A percentile compares a stretch with the other conserved stretches of the same genome.
Conservation (phyloP, 1,284 basidiomycete genomes). For the Golubevia pallescens region DNA sequence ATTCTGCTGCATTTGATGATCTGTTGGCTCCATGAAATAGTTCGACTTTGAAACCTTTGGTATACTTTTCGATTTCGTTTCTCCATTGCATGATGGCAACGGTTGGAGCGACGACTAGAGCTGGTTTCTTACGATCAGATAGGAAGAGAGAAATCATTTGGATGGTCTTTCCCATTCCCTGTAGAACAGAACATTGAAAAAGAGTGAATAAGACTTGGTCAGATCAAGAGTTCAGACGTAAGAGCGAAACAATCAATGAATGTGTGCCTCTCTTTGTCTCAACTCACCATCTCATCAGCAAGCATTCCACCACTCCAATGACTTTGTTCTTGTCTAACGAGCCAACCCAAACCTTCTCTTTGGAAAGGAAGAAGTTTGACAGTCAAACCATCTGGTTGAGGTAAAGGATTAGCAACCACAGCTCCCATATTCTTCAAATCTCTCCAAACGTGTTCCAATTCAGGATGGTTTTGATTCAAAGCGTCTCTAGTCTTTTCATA, state of each 20-base stretch:
- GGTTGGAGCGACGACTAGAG: constrained; percentile 85
- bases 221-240: background rate
- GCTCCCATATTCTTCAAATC: constrained; percentile 26
- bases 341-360: constrained; percentile 91
- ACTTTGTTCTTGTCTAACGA: constrained; percentile 88
- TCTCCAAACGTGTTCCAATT: constrained; percentile 49
- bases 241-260: background rate
- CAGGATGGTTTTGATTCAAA: constrained; percentile 35
- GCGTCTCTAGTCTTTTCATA: constrained; percentile 4
- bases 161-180: constrained; percentile 97
- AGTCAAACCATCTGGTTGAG: constrained; percentile 77
- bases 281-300: constrained; percentile 85
- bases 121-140: constrained; percentile 78
- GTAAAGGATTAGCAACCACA: constrained; percentile 24
- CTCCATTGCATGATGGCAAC: constrained; percentile 99
- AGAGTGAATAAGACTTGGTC: background rate
- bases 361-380: constrained; percentile 74
- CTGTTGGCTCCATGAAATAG: constrained; percentile 85
- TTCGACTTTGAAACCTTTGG: constrained; percentile 70
- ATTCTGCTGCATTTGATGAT: constrained; percentile 71
- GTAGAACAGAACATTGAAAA: constrained; percentile 22
- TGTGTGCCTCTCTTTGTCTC: background rate
- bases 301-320: constrained; percentile 91
- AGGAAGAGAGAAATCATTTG: constrained; percentile 92
- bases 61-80: constrained; percentile 80